Base-by-base conservation (phyloP, 257 asterid species). In the Solanum peruvianum region DNA sequence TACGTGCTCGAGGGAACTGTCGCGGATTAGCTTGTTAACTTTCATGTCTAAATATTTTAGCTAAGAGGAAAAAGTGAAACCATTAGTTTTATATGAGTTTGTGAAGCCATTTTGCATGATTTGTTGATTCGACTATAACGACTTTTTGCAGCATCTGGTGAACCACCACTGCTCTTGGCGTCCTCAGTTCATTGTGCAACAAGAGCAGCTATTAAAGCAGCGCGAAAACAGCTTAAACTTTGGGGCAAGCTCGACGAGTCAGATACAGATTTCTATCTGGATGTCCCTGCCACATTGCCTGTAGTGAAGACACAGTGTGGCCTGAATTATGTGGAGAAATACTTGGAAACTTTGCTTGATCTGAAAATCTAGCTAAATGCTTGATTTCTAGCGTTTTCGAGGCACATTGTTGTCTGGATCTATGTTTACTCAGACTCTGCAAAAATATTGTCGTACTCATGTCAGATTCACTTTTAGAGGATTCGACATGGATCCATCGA, bases 131-230 rank as follows among this genome's bases (percentile, higher is more conserved):
- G 11, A 20, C 3, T 47, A 49, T 29, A 45, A 42, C 42, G 14
- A 10, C 27, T 6, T 13, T 82, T 20, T 88, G 90, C 91, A 96
- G 98, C 98, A 82, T 94, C 94, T 20, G 98, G 98, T 67, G 98
- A 96, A 75, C 98, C 98, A 0, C 98, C 97, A 13, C 86, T 96
- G 87, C 92, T 94, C 84, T 88, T 96, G 91, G 95, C 98, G 4
- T 95, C 89, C 87, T 94, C 98, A 1, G 94, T 94, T 86, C 94
- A 94, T 88, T 96, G 98, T 73, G 98, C 98, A 16, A 90, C 94
- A 3, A 89, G 95, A 86, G 96, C 96, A 52, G 98, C 98, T 77
- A 91, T 96, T 84, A 92, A 87, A 70, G 96, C 88, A 84, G 98
- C 97, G 8, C 86, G 97, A 56, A 94, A 90, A 84, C 96, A 96